Base-by-base conservation (phyloP, 75 land plant species). In the Selaginella tamariscina region DNA sequence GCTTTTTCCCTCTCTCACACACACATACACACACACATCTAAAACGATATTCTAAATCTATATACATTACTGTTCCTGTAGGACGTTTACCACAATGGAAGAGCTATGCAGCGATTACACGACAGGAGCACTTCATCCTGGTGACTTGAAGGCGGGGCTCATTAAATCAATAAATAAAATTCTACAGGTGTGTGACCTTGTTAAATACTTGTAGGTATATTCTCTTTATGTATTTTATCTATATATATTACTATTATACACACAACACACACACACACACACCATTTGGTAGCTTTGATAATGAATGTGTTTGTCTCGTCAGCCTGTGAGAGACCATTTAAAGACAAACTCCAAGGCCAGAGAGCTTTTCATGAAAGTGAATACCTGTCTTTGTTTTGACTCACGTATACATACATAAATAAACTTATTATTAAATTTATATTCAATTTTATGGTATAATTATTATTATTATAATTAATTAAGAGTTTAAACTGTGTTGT, bases 301-400 rank as follows among this genome's bases (percentile, higher is more conserved):
- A 9, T 22, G 21, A 31, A 32, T 13, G 24, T 28, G 2, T 65
- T 32, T 68, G 30, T 56, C 0, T n/a, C 1, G 78, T 70, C 81
- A 85, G 88, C 88, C 88, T 30, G 85, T 85, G 30, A 70, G 86
- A 27, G 79, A 78, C 63, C 88, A 85, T 64, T 85, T 85, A 69
- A 78, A 73, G 49, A 75, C 68, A n/a, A 68, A 85, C 64, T 54
- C 68, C 26, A 66, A 77, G 32, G 88, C 88, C 22, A 78, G 56
- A 55, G 79, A 82, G 2, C 71, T 84, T 0, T 64, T 84, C 11
- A 79, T 79, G 64, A 74, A 32, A 39, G 78, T 84, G 2, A 84
- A 82, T 5, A 33, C 30, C 21, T 20, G 54, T 32, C 49, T 39
- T 39, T 39, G 5, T 5, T 39, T 39, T 39, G 49, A 39, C 49